These are phyloP conservation scores for Aspergillus texensis DNA, from an alignment of 2,329 filamentous ascomycete species.

Conservation along the genomic window DNA sequence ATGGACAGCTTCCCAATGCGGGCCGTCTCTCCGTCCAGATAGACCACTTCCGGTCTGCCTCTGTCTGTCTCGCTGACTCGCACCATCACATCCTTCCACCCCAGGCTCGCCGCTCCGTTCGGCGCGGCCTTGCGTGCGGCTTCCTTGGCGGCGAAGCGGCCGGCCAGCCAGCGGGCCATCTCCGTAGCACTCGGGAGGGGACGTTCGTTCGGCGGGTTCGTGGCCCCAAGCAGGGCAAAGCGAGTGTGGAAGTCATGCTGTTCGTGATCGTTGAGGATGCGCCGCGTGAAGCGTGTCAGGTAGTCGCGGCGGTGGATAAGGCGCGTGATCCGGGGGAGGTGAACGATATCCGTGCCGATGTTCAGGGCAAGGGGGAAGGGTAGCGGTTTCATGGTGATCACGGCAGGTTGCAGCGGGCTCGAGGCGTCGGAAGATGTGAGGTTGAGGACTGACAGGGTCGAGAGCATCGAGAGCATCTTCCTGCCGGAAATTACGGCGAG, in stretches of 20 bases:
- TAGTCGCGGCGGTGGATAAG: conserved; percentile 50
- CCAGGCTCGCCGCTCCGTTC: conserved; percentile 55
- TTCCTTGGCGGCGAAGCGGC: conserved; percentile 73
- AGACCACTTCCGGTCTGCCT: conserved; percentile 42
- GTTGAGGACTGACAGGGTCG: not conserved
- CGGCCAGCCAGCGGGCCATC: conserved; percentile 48
- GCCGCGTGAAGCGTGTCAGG: conserved; percentile 41
- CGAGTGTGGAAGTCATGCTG: conserved; percentile 40
- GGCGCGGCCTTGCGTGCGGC: conserved; percentile 72
- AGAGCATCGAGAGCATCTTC: not conserved
- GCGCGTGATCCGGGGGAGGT: conserved; percentile 64
- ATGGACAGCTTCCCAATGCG: conserved; percentile 73
- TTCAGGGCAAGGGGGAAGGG: conserved; percentile 67
- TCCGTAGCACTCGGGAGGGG: conserved; percentile 23
- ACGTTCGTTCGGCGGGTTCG: not conserved
- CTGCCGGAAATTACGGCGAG: not conserved
- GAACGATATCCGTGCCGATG: conserved; percentile 80
- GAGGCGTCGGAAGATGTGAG: not conserved
- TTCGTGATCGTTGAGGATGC: conserved; percentile 46
- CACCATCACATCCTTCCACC: conserved; percentile 64
- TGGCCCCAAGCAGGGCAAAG: conserved; percentile 25
- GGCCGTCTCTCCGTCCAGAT: conserved; percentile 28
- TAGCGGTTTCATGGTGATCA: conserved; percentile 34
- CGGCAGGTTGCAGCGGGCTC: not conserved
- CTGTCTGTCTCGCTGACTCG: conserved; percentile 29